Evolutionary conservation across 306 rosid genomes (phyloP).

Genomic region (Potentilla sterilis): DNA sequence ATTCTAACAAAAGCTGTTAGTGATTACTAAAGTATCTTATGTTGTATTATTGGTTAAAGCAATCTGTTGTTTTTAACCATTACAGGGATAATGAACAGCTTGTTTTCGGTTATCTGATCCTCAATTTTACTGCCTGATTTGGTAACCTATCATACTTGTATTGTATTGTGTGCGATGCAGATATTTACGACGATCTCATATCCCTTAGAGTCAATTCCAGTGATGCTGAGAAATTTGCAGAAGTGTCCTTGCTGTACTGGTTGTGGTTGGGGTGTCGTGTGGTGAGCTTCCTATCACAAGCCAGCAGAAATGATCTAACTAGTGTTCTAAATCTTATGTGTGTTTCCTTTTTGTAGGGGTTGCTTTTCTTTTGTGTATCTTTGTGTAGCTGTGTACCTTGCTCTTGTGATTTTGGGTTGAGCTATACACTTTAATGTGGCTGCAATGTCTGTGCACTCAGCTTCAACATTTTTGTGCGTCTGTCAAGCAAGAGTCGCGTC

Average conservation of each 20-base stretch:
- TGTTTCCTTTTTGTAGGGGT: conserved; percentile 41
- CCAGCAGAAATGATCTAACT: neutral
- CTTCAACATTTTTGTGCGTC: conserved; percentile 56
- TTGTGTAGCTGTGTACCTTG: conserved; percentile 60
- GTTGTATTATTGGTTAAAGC: neutral
- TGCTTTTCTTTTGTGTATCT: conserved; percentile 50
- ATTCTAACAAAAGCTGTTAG: neutral
- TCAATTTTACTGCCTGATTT: neutral
- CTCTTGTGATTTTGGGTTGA: conserved; percentile 56
- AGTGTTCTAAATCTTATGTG: neutral
- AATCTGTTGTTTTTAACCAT: neutral
- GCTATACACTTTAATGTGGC: conserved; percentile 42
- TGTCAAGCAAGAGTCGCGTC: conserved; percentile 48
- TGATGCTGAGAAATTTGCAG: conserved; percentile 69
- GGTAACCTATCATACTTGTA: conserved; percentile 6
- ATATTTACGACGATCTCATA: conserved; percentile 64
- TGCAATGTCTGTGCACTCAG: neutral
- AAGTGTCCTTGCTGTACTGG: conserved; percentile 72
- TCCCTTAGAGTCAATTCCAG: conserved; percentile 67
- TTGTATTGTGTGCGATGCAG: conserved; percentile 26
- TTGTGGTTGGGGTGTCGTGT: conserved; percentile 69
- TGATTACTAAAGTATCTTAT: neutral
- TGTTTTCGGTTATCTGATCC: conserved; percentile 41
- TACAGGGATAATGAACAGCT: conserved; percentile 75
- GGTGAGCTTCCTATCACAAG: conserved; percentile 35